Evolutionary conservation across 495 filamentous ascomycete genomes (phyloP), one percentile per base, ranked within the genome.

Genomic region (Annulohypoxylon nitens): DNA sequence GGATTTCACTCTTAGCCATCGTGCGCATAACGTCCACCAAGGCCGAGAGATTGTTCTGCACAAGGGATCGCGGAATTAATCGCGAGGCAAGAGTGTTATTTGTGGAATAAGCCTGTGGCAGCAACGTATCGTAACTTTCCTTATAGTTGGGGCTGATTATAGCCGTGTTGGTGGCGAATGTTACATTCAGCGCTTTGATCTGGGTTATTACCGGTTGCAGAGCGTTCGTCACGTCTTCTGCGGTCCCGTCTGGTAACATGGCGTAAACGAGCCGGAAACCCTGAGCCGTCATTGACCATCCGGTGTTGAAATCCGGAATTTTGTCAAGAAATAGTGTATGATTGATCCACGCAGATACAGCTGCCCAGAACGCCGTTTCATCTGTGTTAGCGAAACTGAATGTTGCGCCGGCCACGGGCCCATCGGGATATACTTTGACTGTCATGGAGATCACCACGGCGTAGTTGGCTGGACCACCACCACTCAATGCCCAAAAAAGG

Each of bases 401-500:
- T 20, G 14, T 48, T 2, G 1, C 14, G n/a, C 45, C 16, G 16
- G n/a, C 45, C 7, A 48, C 45, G 6, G n/a, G 14, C 2, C 45
- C 61, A 43, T 78, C 77, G 0, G 45, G 54, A 55, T 86, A 75
- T 0, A 80, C 77, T 65, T 81, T 83, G 8, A 78, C 72, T 0
- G 86, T 89, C 74, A 85, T 70, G 18, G 81, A 83, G 53, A 79
- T 70, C 1, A 89, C 86, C 10, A 88, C 82, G n/a, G 81, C 87
- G 57, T 82, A 89, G 14, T 79, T 88, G 20, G 87, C 85, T 14
- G 79, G 83, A 10, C 88, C 89, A 9, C 89, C 88, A 20, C 88
- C 89, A 37, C 78, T 81, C 0, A 91, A 73, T 7, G 89, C 89
- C 87, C 87, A 90, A 76, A 83, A 90, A 0, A 91, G 75, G 69